Conservation (phyloP, 1,284 basidiomycete genomes). For the Leccinum subspadiceum region DNA sequence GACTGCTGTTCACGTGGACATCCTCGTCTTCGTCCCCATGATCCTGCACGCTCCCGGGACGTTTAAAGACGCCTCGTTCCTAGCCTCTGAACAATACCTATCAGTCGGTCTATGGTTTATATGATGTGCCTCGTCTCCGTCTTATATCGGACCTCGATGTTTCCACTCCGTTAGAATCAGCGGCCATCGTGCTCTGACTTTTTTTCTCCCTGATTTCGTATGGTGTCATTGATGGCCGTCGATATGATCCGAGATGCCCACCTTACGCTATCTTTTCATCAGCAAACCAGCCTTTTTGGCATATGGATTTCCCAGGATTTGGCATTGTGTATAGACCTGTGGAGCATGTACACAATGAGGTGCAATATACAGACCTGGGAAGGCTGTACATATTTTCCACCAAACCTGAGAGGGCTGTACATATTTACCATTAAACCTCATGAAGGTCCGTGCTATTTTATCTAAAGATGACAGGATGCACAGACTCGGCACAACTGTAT, state of each 20-base stretch:
- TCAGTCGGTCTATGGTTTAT: not conserved
- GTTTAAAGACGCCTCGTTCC: not conserved
- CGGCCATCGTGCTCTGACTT: not conserved
- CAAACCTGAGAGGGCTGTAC: too few species aligned
- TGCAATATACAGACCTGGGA: too few species aligned
- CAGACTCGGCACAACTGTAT: too few species aligned
- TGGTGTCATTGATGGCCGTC: not conserved
- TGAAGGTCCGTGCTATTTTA: too few species aligned
- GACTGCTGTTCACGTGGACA: not conserved
- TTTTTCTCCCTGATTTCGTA: not conserved
- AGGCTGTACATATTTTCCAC: too few species aligned
- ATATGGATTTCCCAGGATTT: too few species aligned
- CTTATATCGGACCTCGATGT: not conserved
- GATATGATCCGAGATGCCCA: not conserved
- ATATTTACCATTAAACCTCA: too few species aligned
- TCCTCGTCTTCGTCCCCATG: not conserved
- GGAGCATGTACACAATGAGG: too few species aligned
- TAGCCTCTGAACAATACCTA: not conserved
- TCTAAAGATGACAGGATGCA: too few species aligned
- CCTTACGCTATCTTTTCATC: constrained; percentile 3
- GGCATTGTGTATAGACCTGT: too few species aligned
- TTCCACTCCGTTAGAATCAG: not conserved
- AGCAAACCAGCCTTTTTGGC: too few species aligned
- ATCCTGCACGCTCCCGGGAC: not conserved
- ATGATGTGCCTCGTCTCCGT: not conserved